Conservation (phyloP, 179 eudicot species). For the Sideroxylon spinosum region DNA sequence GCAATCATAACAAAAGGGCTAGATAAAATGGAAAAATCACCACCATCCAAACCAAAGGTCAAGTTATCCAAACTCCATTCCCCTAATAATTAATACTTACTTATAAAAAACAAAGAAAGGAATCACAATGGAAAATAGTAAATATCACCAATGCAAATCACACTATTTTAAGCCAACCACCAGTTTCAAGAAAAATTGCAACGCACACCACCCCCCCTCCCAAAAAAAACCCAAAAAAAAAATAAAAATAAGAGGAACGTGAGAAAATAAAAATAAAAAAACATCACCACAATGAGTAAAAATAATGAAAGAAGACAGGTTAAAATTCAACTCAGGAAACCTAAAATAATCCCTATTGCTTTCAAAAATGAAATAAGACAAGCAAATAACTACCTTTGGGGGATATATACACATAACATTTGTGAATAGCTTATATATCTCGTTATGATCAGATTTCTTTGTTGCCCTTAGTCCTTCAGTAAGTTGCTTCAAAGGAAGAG, state of each 20-base stretch:
- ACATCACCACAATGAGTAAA: not conserved
- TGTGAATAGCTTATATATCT: conserved; percentile 71
- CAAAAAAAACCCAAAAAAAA: no score
- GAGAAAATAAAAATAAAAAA: not conserved
- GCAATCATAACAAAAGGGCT: no score
- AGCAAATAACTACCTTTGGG: conserved; percentile 62
- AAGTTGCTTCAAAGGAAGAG: conserved; percentile 78
- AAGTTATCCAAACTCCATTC: no score
- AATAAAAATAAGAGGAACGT: not conserved
- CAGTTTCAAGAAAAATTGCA: not conserved
- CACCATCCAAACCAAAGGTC: no score
- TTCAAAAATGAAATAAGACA: not conserved
- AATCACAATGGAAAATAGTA: no score
- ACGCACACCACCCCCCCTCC: not conserved
- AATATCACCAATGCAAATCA: no score
- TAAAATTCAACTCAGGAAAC: not conserved
- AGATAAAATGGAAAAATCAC: no score
- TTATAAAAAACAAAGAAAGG: no score
- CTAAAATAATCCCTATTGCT: not conserved
- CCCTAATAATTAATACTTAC: no score
- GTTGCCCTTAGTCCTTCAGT: conserved; percentile 71
- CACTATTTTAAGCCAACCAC: not conserved
- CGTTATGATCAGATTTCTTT: conserved; percentile 64
- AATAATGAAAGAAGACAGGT: not conserved
- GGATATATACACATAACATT: conserved; percentile 64